phyloP scores from a whole-genome alignment of 108 stramenopile species.

The Discostella stelligeroides region DNA sequence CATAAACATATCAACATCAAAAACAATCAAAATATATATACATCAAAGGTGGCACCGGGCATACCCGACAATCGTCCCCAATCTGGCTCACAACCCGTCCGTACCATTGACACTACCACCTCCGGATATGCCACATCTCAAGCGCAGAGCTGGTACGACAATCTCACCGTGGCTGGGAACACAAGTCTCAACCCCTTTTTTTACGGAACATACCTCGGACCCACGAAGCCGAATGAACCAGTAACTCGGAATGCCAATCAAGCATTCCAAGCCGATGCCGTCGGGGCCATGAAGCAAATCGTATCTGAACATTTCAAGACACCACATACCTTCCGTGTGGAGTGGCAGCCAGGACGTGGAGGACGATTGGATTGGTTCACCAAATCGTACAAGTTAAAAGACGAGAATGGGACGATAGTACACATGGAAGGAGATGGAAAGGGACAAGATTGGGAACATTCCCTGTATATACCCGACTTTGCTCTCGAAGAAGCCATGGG shows the following conservation, averaged over 20 bases:
- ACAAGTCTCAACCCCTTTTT: constrained; percentile 95
- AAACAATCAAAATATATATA: constrained; percentile 10
- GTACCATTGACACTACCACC: constrained; percentile 49
- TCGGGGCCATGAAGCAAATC: constrained; percentile 88
- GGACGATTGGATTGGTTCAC: constrained; percentile 91
- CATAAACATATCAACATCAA: too few species aligned
- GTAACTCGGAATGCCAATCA: constrained; percentile 80
- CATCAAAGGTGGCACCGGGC: constrained; percentile 84
- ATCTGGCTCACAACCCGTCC: constrained; percentile 70
- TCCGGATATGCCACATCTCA: constrained; percentile 60
- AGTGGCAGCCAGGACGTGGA: constrained; percentile 94
- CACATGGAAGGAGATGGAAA: constrained; percentile 72
- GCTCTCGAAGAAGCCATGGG: constrained; percentile 72
- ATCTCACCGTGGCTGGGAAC: constrained; percentile 73
- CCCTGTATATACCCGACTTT: constrained; percentile 66
- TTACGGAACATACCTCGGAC: constrained; percentile 90
- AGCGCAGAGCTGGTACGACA: constrained; percentile 89
- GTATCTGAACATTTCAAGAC: constrained; percentile 80
- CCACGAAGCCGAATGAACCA: constrained; percentile 84
- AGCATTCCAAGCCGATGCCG: constrained; percentile 93
- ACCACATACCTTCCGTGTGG: constrained; percentile 89
- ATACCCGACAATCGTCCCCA: constrained; percentile 83
- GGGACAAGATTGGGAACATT: constrained; percentile 84
- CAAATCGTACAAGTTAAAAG: constrained; percentile 64
- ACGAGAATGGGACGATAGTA: constrained; percentile 54